Evolutionary conservation across 2,329 filamentous ascomycete species (phyloP).

Genomic region (Juglanconis juglandina): DNA sequence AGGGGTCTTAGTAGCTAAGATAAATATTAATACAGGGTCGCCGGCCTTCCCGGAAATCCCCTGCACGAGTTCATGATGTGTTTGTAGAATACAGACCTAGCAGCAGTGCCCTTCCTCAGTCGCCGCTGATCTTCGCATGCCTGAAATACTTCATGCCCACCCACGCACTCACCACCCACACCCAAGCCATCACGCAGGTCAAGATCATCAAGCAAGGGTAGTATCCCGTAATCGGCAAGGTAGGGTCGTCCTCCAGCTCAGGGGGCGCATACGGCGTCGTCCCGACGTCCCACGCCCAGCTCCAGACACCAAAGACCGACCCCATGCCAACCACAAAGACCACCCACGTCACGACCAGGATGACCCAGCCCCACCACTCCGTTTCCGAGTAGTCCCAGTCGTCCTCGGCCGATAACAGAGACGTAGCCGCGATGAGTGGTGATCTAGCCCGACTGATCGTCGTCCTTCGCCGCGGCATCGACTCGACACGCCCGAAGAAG

Average conservation of each 20-base stretch:
- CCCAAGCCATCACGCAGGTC: conserved; percentile 95
- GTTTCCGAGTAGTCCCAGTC: conserved; percentile 93
- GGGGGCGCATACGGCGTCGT: conserved; percentile 93
- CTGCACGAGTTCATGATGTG: too few relatives aligned
- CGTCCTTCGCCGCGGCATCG: conserved; percentile 44
- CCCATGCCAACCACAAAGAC: conserved; percentile 97
- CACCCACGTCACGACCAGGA: conserved; percentile 86
- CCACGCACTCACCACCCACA: conserved; percentile 97
- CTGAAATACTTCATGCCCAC: conserved; percentile 99
- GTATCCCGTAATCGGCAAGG: conserved; percentile 91
- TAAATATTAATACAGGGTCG: too few relatives aligned
- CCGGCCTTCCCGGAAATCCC: too few relatives aligned
- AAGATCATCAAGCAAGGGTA: conserved; percentile 93
- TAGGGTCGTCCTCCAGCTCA: conserved; percentile 91
- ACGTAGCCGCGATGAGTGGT: conserved; percentile 50
- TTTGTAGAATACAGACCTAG: too few relatives aligned
- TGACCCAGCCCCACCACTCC: conserved; percentile 97
- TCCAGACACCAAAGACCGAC: conserved; percentile 91
- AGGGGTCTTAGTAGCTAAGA: too few relatives aligned
- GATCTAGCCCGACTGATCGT: conserved; percentile 53
- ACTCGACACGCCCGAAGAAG: conserved; percentile 50
- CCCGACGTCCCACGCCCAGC: conserved; percentile 98
- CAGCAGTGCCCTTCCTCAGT: conserved; percentile 36
- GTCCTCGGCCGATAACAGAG: conserved; percentile 44
- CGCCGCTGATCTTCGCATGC: conserved; percentile 81